phyloP scores from a whole-genome alignment of 78 protist genomes.

The Dictyostelium capitatum region DNA sequence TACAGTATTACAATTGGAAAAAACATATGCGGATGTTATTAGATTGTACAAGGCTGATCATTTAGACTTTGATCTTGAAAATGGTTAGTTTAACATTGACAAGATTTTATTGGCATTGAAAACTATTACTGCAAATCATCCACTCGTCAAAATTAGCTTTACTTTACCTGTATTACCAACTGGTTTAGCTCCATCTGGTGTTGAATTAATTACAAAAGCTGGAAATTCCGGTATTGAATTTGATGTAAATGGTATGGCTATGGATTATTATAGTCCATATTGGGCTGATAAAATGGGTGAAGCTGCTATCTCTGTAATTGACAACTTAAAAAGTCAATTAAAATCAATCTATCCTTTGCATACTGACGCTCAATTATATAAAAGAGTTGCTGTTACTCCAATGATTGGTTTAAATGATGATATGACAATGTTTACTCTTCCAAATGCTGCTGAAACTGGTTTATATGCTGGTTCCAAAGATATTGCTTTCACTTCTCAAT shows the following conservation, averaged over 20 bases:
- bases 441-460: neutral
- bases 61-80: neutral
- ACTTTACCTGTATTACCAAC: neutral
- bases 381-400: slow-evolving; percentile 14
- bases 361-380: neutral
- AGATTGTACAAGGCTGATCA: neutral
- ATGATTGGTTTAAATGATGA: slow-evolving; percentile 5
- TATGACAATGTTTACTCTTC: neutral
- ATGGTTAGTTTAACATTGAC: slow-evolving; percentile 15
- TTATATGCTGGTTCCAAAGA: neutral
- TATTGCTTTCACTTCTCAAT: neutral
- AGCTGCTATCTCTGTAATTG: neutral
- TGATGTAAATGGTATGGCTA: neutral
- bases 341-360: neutral
- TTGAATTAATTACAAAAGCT: neutral
- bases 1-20: neutral
- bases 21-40: neutral
- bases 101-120: neutral
- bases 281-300: neutral
- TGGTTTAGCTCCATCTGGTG: slow-evolving; percentile 6
- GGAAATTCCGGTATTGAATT: neutral
- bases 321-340: neutral
- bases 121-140: neutral
- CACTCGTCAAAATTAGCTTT: neutral
- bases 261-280: neutral